Conservation (phyloP, 495 filamentous ascomycete genomes). For the Penicillium coffeae region DNA sequence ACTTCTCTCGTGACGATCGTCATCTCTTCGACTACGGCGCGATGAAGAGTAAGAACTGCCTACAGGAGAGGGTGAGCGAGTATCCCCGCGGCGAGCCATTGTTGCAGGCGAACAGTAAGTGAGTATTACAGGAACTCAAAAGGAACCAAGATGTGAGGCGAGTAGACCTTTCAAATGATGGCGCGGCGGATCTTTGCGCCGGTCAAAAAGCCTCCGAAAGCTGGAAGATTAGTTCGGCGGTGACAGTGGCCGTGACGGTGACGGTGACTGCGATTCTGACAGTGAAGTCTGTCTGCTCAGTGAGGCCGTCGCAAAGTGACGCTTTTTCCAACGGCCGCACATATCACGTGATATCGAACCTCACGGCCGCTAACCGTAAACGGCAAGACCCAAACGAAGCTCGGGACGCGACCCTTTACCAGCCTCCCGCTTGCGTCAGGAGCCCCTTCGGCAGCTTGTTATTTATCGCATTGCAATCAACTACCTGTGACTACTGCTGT, state of each 20-base stretch:
- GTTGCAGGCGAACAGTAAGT: constrained; percentile 62
- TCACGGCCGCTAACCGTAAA: constrained; percentile 25
- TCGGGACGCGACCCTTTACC: constrained; percentile 25
- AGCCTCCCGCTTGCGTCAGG: constrained; percentile 29
- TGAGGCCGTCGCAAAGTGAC: too few species aligned
- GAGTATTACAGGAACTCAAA: constrained; percentile 56
- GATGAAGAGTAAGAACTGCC: constrained; percentile 78
- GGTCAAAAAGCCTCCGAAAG: too few species aligned
- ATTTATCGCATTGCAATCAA: not conserved
- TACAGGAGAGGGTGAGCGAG: constrained; percentile 95
- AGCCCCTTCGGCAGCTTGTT: constrained; percentile 19
- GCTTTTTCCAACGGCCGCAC: constrained; percentile 12
- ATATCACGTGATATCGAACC: constrained; percentile 12
- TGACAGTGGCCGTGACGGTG: too few species aligned
- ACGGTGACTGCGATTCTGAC: too few species aligned
- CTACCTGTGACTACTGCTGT: not conserved
- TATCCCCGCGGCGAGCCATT: constrained; percentile 88
- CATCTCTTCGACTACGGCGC: constrained; percentile 68
- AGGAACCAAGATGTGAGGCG: constrained; percentile 23
- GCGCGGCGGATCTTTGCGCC: too few species aligned
- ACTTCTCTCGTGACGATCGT: constrained; percentile 66
- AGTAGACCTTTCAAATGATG: constrained; percentile 9
- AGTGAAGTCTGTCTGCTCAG: too few species aligned
- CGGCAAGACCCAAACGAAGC: constrained; percentile 27
- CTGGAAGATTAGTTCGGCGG: not conserved